Conservation (phyloP, 2,329 filamentous ascomycete genomes). For the Westerdykella sp. region DNA sequence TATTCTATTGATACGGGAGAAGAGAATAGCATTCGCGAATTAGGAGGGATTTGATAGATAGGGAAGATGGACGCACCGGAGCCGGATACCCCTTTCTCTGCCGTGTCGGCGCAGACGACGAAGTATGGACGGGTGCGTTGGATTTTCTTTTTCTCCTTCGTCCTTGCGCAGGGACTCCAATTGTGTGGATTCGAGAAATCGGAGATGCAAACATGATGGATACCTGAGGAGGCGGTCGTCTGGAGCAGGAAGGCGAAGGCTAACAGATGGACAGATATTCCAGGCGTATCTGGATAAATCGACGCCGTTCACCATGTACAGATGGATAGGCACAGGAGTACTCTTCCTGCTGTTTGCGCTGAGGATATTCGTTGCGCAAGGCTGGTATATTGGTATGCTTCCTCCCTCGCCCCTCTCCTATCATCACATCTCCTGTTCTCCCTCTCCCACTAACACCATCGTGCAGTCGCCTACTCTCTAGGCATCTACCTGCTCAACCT, state of each 20-base stretch:
- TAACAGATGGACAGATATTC: conserved; percentile 60
- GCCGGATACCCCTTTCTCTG: conserved; percentile 87
- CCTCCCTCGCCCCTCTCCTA: background rate
- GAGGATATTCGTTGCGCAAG: conserved; percentile 84
- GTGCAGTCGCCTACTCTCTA: conserved; percentile 84
- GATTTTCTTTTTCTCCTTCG: background rate
- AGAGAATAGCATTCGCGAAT: too few species aligned
- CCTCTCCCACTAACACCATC: conserved; percentile 2
- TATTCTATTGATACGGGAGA: too few species aligned
- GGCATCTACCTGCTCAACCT: conserved; percentile 98
- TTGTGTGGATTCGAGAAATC: background rate
- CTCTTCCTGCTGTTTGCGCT: conserved; percentile 76
- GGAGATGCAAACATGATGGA: background rate
- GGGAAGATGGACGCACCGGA: conserved; percentile 72
- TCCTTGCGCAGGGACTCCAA: background rate
- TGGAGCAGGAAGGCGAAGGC: background rate
- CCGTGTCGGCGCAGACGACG: conserved; percentile 79
- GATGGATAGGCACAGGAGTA: conserved; percentile 79
- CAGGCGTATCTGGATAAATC: conserved; percentile 91
- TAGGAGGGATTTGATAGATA: too few species aligned
- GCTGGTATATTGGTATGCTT: conserved; percentile 90
- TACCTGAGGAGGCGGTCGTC: conserved; percentile 9
- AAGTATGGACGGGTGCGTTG: conserved; percentile 62
- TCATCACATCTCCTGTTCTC: background rate
- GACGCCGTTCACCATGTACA: conserved; percentile 80